Base-by-base conservation (phyloP, 2,329 filamentous ascomycete genomes). In the Plectosphaerella plurivora region DNA sequence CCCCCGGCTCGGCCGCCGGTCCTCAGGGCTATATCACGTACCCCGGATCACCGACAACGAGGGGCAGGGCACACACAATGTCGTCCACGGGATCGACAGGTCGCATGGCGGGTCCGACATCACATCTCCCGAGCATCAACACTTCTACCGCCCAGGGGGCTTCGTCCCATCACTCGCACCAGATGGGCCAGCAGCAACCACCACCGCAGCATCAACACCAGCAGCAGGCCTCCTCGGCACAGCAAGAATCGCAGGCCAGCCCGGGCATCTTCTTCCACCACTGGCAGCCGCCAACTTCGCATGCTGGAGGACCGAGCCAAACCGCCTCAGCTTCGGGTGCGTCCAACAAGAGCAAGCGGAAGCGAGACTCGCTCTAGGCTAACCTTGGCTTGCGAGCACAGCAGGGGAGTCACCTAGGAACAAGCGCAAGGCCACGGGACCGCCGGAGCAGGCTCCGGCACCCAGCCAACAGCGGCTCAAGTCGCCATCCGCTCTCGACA, bases 181-280 rank as follows among this genome's bases (percentile, higher is more conserved):
- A 39, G 39, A 42, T 42, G 39, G 39, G 10, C 15, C 39, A 42
- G 39, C 15, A 10, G 39, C 15, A 10, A 42, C 10, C 39, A n/a
- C 39, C n/a, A n/a, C 39, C n/a, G 5, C 36, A 39, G n/a, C 36
- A 39, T 6, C 36, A 39, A 18, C 39, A 18, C 5, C 39, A n/a
- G 11, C 79, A 72, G 39, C 78, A 83, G 51, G 70, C 74, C 9
- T 16, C 39, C 8, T 70, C 76, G 39, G 66, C 80, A 54, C 82
- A 85, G 61, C 80, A 87, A 59, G 82, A 84, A 46, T 71, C 82
- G 45, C 76, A 86, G 57, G 79, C 83, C 16, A 89, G 88, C 41
- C 84, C 87, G 1, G 88, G 86, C 20, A 88, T 96, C 47, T 94
- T 90, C 68, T 96, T 96, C 67, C 90, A 96, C 65, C 90, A 96